Base-by-base conservation (phyloP, 2,329 filamentous ascomycete species). In the Hypoxylon sp. region DNA sequence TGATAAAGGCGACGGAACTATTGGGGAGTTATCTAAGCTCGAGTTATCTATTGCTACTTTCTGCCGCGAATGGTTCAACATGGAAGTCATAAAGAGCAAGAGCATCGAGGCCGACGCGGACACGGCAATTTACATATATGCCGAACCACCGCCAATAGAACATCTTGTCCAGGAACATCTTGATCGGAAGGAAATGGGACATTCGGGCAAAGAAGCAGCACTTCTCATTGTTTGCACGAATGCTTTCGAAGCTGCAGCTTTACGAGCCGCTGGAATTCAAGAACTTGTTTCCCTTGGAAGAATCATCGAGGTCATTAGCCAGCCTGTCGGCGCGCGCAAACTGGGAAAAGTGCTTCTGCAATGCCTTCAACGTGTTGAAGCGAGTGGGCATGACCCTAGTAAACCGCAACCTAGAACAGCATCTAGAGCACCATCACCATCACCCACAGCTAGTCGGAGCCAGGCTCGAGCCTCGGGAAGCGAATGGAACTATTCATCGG, bases 141-240 rank as follows among this genome's bases (percentile, higher is more conserved):
- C 59, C 3, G 60, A 63, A 34, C 60, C 60, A 1, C 60, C 60
- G 2, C 60, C 60, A 2, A 61, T 63, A 37, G 58, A 63, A 11
- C 17, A 42, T 3, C 46, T 63, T 2, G 23, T 63, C 3, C 26
- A 20, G 5, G 41, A 56, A 32, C 58, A 63, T 21, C 13, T 44
- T 2, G 31, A 54, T 2, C 41, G 54, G 11, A 58, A 40, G 26
- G 41, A 47, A 13, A 45, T 29, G 26, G 56, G 56, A 8, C 7
- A 23, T 6, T 29, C 47, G 16, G 32, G 37, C 7, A 55, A 49
- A 32, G 42, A 60, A 17, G 47, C 56, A 7, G 60, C 60, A 25
- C 36, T 61, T 13, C 49, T 63, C 16, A 57, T 63, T 9, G 56
- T 63, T 5, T 63, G 59, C 13, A 63, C 60, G 13, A 63, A 63